Base-by-base conservation (phyloP, 345 rosid genomes). In the Populus davidiana region DNA sequence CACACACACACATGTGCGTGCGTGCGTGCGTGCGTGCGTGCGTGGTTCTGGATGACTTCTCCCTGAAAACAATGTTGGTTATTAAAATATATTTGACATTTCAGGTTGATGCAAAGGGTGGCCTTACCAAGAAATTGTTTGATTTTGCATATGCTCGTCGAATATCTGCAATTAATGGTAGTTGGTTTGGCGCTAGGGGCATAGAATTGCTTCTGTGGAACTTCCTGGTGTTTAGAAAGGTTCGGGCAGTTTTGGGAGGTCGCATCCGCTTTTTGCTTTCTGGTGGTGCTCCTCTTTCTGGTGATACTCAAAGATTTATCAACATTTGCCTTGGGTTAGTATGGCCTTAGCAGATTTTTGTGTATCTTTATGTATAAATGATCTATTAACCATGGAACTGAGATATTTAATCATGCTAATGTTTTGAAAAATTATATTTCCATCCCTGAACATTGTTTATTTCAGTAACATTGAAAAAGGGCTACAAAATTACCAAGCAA, bases 261-360 rank as follows among this genome's bases (percentile, higher is more conserved):
- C 91, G 84, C 47, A 81, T 94, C 75, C 97, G 99, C 17, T 96
- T 92, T 85, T 81, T 96, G 89, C 93, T 96, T 68, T 96, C 98
- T 56, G 99, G 99, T 25, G 99, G 99, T 83, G 98, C 99, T 73
- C 99, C 99, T 72, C 92, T 96, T 82, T 92, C 97, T 80, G 90
- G 84, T 78, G 97, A 91, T 80, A 96, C 99, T 77, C 99, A 96
- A 85, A 94, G 99, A 90, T 96, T 94, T 85, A 94, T 96, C 87
- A 96, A 92, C 90, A 90, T 96, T 74, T 96, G 98, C 79, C 86
- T 96, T 80, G 97, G 98, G 98, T 94, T 83, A 85, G 93, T 86
- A 69, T 76, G 78, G 65, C 73, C 70, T 70, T 67, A 44, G 52
- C 69, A 35, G 72, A 80, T 66, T 54, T 84, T 73, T 52, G 69